Conservation (phyloP, 306 rosid species). For the Gillenia trifoliata region DNA sequence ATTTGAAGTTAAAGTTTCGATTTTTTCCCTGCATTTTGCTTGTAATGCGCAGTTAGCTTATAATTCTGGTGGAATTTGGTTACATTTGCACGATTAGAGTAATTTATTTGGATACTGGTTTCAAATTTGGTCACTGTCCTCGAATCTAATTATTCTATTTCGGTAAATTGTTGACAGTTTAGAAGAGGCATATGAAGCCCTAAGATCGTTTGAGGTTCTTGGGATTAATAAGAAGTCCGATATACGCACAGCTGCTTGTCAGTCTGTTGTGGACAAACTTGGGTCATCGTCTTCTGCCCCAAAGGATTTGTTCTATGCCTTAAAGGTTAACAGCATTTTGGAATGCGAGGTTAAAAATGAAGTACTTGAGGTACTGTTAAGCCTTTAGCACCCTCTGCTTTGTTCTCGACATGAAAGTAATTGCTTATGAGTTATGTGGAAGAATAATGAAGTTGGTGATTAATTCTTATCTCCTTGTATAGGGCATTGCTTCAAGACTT, state of each 20-base stretch:
- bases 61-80: not conserved
- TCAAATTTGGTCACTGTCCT: not conserved
- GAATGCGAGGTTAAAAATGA: slow-evolving; percentile 56
- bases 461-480: slow-evolving; percentile 26
- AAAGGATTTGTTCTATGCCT: slow-evolving; percentile 72
- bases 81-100: not conserved
- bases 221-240: slow-evolving; percentile 53
- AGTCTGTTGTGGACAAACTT: slow-evolving; percentile 55
- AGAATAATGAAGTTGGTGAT: slow-evolving; percentile 14
- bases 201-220: slow-evolving; percentile 72
- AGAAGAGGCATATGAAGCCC: slow-evolving; percentile 74
- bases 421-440: slow-evolving; percentile 5
- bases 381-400: slow-evolving; percentile 7
- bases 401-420: slow-evolving; percentile 16
- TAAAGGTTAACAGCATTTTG: slow-evolving; percentile 59
- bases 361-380: slow-evolving; percentile 49
- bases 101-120: not conserved
- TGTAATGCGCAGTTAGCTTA: not conserved
- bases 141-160: slow-evolving; percentile 14
- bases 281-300: slow-evolving; percentile 41
- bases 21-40: not conserved
- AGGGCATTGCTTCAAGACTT: slow-evolving; percentile 61
- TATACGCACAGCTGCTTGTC: slow-evolving; percentile 45
- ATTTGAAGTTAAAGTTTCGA: not conserved
- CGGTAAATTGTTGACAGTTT: slow-evolving; percentile 44